A percentile compares a stretch with the other conserved stretches of the same genome.
These are phyloP conservation scores for Fusarium liriodendri DNA, from an alignment of 2,329 filamentous ascomycete genomes.

Conservation along the genomic window DNA sequence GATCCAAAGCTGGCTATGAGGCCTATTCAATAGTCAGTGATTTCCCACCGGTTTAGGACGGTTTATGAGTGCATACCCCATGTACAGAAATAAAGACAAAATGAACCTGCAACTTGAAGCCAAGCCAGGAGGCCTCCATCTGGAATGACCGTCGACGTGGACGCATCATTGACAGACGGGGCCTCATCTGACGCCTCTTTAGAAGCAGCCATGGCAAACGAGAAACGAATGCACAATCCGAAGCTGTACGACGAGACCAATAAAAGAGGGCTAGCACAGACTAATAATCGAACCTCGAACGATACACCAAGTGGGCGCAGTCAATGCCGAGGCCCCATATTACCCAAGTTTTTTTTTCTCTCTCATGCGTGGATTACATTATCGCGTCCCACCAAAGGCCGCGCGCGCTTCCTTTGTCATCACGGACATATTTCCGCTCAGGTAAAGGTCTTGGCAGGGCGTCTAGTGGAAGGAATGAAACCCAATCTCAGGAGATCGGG, in stretches of 20 bases:
- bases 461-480: not conserved
- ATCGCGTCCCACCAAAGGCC: not conserved
- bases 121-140: slow-evolving; percentile 35
- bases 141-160: not conserved
- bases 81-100: slow-evolving; percentile 39
- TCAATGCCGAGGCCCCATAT: not conserved
- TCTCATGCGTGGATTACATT: not conserved
- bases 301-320: not conserved
- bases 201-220: not conserved
- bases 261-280: not conserved
- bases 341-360: not conserved
- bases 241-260: not conserved
- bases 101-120: slow-evolving; percentile 36
- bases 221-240: not conserved
- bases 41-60: no score
- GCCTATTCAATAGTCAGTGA: slow-evolving; percentile 8
- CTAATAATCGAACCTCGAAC: not conserved
- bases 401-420: slow-evolving; percentile 5
- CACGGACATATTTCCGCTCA: not conserved
- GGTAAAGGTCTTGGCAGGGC: not conserved
- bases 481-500: slow-evolving; percentile 7
- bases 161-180: not conserved
- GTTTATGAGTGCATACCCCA: slow-evolving; percentile 30
- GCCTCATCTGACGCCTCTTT: not conserved
- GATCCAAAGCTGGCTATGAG: slow-evolving; percentile 39